Evolutionary conservation across 305 asterid species (phyloP), one percentile per base, ranked within the genome.

Genomic region (Fraxinus greggii): DNA sequence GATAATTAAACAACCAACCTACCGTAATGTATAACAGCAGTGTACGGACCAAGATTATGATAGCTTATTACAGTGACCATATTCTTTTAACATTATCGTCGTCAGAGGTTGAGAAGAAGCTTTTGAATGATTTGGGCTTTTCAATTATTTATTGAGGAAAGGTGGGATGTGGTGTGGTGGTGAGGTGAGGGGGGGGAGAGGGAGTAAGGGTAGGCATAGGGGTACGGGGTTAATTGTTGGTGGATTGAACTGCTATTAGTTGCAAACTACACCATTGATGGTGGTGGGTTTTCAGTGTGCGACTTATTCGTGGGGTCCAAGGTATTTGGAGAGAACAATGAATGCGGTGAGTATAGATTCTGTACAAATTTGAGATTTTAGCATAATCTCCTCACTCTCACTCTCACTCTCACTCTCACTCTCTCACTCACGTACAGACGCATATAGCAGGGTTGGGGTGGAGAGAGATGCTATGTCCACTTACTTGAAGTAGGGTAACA

Each of bases 91-190:
- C 65, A 23, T 26, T 78, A 74, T 3, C 67, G 7, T 31, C 81
- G 82, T 76, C 59, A 74, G 85, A 61, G 77, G 90, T 54, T 83
- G 87, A 75, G 83, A 78, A 0, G 83, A 40, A 78, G 86, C 87
- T 89, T 87, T 86, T 86, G 51, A 73, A 76, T 76, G 90, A 89
- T 83, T 80, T 81, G 78, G 83, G 83, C 5, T 32, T 75, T 84
- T 78, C 31, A 85, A 79, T 79, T 79, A 85, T 86, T 83, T 76
- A 78, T 79, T 70, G n/a, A 29, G 40, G 75, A 74, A 80, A 70
- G 78, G 10, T 72, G 3, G 69, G 78, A 24, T 78, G 80, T 40
- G 12, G 42, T 35, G 38, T 1, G 7, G 42, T 32, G 35, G 35
- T 29, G 32, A 29, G 32, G 5, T 32, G 35, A n/a, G n/a, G 35